A percentile compares a stretch with the other conserved stretches of the same genome.
phyloP scores from a whole-genome alignment of 768 basidiomycete genomes.

The Tephrocybe sp. region DNA sequence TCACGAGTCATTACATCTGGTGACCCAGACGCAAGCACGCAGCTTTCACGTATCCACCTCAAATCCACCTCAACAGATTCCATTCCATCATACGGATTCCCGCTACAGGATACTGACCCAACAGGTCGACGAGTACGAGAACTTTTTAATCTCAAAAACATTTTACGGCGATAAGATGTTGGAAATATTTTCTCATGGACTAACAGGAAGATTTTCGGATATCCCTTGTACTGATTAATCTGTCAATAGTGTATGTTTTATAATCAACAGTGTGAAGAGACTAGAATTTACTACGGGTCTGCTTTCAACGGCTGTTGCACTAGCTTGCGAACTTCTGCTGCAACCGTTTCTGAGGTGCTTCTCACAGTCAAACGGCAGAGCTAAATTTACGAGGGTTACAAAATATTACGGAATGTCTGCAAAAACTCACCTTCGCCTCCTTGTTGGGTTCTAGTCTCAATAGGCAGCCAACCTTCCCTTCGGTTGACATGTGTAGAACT shows the following conservation, averaged over 20 bases:
- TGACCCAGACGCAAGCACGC: slow-evolving; percentile 19
- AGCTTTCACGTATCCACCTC: slow-evolving; percentile 31
- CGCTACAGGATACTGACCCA: slow-evolving; percentile 35
- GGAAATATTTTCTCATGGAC: neutral
- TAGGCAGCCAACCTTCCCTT: slow-evolving; percentile 95
- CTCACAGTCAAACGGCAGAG: slow-evolving; percentile 91
- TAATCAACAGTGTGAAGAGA: slow-evolving; percentile 10
- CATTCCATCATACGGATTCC: slow-evolving; percentile 33
- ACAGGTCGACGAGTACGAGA: slow-evolving; percentile 40
- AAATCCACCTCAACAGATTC: slow-evolving; percentile 62
- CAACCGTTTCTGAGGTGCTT: slow-evolving; percentile 93
- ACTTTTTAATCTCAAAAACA: slow-evolving; percentile 41
- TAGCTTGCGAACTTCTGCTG: slow-evolving; percentile 63
- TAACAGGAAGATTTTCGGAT: slow-evolving; percentile 1
- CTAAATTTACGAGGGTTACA: slow-evolving; percentile 35
- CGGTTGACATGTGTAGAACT: slow-evolving; percentile 88
- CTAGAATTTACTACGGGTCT: slow-evolving; percentile 27
- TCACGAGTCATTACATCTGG: slow-evolving; percentile 19
- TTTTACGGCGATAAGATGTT: slow-evolving; percentile 36
- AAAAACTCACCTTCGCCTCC: slow-evolving; percentile 84
- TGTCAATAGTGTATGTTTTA: slow-evolving; percentile 21
- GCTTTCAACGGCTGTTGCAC: slow-evolving; percentile 45
- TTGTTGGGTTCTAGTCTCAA: slow-evolving; percentile 92
- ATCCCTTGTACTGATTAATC: slow-evolving; percentile 7
- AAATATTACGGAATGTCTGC: neutral